These are phyloP conservation scores for Aegle marmelos DNA, from an alignment of 345 rosid species.

Conservation along the genomic window DNA sequence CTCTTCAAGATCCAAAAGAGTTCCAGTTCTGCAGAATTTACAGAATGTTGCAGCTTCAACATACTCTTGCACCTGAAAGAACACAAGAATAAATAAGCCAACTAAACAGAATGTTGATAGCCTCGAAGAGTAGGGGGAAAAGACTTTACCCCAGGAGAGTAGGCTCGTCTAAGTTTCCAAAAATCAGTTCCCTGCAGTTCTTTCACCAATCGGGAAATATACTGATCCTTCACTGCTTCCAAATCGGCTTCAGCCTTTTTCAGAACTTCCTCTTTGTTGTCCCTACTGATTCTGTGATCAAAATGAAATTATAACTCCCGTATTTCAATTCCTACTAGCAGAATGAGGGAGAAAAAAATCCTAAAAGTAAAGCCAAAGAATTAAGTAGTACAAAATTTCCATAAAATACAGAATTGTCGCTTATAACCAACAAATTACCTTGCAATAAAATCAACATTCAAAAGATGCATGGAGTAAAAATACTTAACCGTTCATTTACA, in stretches of 20 bases:
- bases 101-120: neutral
- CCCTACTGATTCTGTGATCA: conserved; percentile 57
- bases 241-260: conserved; percentile 85
- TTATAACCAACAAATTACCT: neutral
- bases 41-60: conserved; percentile 95
- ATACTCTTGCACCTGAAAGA: conserved; percentile 82
- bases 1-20: conserved; percentile 66
- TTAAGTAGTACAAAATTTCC: neutral
- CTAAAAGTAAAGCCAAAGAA: neutral
- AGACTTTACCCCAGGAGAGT: conserved; percentile 83
- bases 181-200: conserved; percentile 87
- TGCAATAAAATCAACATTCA: neutral
- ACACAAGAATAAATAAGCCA: conserved; percentile 2
- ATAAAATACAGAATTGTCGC: neutral
- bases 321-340: neutral
- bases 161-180: conserved; percentile 89
- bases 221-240: conserved; percentile 53
- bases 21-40: conserved; percentile 70
- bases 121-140: neutral
- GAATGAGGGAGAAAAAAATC: neutral
- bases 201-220: conserved; percentile 62
- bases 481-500: neutral
- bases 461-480: neutral
- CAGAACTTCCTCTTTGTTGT: conserved; percentile 69
- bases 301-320: neutral